Conservation (phyloP, 192 early-diverging fungal species). For the Umbelopsis vinacea region DNA sequence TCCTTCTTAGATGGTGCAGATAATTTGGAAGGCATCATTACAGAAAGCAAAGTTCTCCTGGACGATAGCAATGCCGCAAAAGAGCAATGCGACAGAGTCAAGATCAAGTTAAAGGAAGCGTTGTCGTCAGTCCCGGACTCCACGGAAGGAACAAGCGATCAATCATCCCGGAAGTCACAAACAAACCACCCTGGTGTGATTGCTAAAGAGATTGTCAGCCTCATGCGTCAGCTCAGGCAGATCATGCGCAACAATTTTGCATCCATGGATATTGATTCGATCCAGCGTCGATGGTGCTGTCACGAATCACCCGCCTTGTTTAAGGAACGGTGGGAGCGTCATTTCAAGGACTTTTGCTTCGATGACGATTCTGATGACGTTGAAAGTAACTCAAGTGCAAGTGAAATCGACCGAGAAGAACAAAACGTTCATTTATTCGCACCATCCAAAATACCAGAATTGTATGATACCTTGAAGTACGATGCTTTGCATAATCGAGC, state of each 20-base stretch:
- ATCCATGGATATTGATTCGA: slow-evolving; percentile 50
- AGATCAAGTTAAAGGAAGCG: slow-evolving; percentile 64
- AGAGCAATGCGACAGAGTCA: slow-evolving; percentile 88
- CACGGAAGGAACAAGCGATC: background rate
- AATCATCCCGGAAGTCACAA: slow-evolving; percentile 40
- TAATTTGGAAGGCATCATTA: slow-evolving; percentile 63
- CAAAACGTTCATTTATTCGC: slow-evolving; percentile 51
- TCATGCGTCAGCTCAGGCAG: slow-evolving; percentile 68
- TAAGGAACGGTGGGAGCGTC: slow-evolving; percentile 95
- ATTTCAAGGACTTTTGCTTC: slow-evolving; percentile 83
- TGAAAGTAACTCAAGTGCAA: slow-evolving; percentile 15
- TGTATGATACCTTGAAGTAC: slow-evolving; percentile 96
- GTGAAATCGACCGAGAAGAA: slow-evolving; percentile 21
- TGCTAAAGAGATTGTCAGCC: slow-evolving; percentile 68
- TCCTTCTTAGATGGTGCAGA: slow-evolving; percentile 66
- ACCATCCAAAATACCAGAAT: slow-evolving; percentile 86
- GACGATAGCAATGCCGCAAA: slow-evolving; percentile 96
- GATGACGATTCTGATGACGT: slow-evolving; percentile 19
- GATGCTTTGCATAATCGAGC: slow-evolving; percentile 93
- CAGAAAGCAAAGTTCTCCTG: slow-evolving; percentile 87
- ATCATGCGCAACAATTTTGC: slow-evolving; percentile 83
- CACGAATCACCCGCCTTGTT: slow-evolving; percentile 84
- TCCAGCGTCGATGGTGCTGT: slow-evolving; percentile 93
- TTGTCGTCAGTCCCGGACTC: slow-evolving; percentile 28
- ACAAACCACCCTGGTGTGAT: slow-evolving; percentile 46